Evolutionary conservation across 768 basidiomycete genomes (phyloP), one percentile per base, ranked within the genome.

Genomic region (Xanthoconium purpureum): DNA sequence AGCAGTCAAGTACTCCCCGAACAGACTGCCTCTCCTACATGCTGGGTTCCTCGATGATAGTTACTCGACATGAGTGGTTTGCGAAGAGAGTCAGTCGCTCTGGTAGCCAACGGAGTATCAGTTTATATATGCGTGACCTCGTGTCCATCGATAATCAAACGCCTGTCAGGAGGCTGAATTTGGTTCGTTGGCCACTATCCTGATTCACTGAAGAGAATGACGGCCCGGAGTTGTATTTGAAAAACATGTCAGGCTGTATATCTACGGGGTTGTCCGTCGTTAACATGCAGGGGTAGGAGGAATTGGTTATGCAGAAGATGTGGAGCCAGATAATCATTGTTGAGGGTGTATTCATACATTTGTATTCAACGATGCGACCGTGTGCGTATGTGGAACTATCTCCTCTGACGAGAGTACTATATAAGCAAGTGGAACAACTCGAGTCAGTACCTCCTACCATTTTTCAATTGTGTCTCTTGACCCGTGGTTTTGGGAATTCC

Each of bases 401-500:
- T 18, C 28, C 10, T 29, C 50, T 46, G 20, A 24, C 2, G 9
- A 36, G 35, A 35, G 15, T 33, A 35, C 12, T 3, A 20, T 12
- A 37, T 64, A 14, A 56, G 20, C 48, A 7, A 33, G 17, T 10
- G 28, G 8, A 54, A 33, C 36, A 32, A 47, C 37, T 10, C 11
- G 13, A 44, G 18, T 11, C 12, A 18, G 35, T 44, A 20, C 43
- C 50, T 51, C 29, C 42, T 1, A 29, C 52, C 45, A 44, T n/a
- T n/a, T 35, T 13, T 64, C 58, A 71, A 2, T 20, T 14, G 12
- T 73, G 70, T 50, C 75, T 72, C 60, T 66, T 76, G 29, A 60
- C 52, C 24, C 74, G 67, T 20, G 80, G 78, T 66, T 89, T 90
- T 0, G 94, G 94, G 73, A 97, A 97, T 58, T 81, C 77, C 1